phyloP scores from a whole-genome alignment of 2,329 filamentous ascomycete species.

The Bipolaris gigantea region DNA sequence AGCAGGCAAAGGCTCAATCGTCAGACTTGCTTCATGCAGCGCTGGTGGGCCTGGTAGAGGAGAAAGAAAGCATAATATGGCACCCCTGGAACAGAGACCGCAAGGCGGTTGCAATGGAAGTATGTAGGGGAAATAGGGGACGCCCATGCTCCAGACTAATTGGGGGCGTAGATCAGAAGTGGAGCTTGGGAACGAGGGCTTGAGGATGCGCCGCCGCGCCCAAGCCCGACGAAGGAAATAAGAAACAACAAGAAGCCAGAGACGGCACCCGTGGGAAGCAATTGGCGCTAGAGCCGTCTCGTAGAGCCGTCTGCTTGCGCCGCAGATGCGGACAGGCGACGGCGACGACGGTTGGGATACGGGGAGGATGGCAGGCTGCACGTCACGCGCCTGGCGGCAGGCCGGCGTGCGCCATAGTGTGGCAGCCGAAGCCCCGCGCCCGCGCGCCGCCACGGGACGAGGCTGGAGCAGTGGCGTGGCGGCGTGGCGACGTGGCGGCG shows the following conservation, averaged over 20 bases:
- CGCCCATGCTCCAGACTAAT: conserved; percentile 16
- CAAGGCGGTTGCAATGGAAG: conserved; percentile 21
- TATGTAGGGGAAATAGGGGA: conserved; percentile 33
- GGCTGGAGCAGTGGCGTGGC: neutral
- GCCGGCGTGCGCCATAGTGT: neutral
- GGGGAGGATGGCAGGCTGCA: neutral
- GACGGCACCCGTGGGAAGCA: neutral
- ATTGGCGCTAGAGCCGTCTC: neutral
- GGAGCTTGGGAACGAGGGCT: conserved; percentile 10
- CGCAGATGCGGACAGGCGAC: neutral
- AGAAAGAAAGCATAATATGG: conserved; percentile 33
- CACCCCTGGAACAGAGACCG: conserved; percentile 19
- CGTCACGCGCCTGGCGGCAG: neutral
- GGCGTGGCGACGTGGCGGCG: neutral
- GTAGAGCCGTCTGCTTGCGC: neutral
- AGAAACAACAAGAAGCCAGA: neutral
- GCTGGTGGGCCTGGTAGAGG: conserved; percentile 17
- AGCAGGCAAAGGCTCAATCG: conserved; percentile 12
- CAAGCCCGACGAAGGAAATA: conserved; percentile 9
- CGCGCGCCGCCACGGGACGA: conserved; percentile 1
- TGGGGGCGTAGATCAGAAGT: conserved; percentile 23
- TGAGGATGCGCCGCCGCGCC: conserved; percentile 11
- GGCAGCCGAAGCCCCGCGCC: conserved; percentile 7
- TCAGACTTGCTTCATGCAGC: conserved; percentile 33
- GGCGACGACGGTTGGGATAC: neutral